Percentiles rank a stretch among this genome's conserved stretches.
These are phyloP conservation scores for Leptoxyphium fumago DNA, from an alignment of 2,329 filamentous ascomycete genomes.

Conservation along the genomic window DNA sequence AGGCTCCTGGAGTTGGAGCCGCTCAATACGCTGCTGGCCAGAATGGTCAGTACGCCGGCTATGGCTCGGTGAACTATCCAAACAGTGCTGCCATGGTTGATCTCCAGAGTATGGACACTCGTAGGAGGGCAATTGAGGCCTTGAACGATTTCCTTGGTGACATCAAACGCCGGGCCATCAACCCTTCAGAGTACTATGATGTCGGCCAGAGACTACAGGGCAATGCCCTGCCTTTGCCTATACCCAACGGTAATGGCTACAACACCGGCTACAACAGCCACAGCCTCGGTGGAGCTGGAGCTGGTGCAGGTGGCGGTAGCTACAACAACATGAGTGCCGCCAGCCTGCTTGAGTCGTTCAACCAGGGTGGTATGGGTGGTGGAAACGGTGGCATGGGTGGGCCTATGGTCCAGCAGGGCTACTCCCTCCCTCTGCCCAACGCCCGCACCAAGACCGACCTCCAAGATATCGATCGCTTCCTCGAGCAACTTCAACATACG, in stretches of 20 bases:
- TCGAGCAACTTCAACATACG: conserved; percentile 90
- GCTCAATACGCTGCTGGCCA: conserved; percentile 12
- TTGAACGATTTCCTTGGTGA: conserved; percentile 90
- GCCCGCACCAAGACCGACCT: conserved; percentile 88
- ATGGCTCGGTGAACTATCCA: conserved; percentile 33
- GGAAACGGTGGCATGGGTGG: conserved; percentile 33
- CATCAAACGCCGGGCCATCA: conserved; percentile 80
- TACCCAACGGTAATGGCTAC: conserved; percentile 21
- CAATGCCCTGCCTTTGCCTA: conserved; percentile 35
- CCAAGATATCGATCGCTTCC: conserved; percentile 81
- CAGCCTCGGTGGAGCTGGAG: conserved; percentile 5
- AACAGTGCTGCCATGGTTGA: conserved; percentile 21
- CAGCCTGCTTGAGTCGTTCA: conserved; percentile 21
- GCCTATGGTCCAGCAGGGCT: conserved; percentile 57
- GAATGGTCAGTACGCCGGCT: conserved; percentile 21
- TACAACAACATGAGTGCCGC: conserved; percentile 12
- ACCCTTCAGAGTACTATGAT: conserved; percentile 77
- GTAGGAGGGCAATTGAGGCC: conserved; percentile 68
- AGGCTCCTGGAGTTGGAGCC: conserved; percentile 8
- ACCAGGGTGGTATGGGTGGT: conserved; percentile 6
- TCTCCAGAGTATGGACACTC: conserved; percentile 44
- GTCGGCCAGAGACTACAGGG: conserved; percentile 80
- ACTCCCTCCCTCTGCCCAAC: conserved; percentile 79
- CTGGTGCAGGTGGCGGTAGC: conserved; percentile 3
- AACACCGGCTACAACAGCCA: conserved; percentile 23